Evolutionary conservation across 352 stramenopile genomes (phyloP).

Genomic region (Pythium brachiatum): DNA sequence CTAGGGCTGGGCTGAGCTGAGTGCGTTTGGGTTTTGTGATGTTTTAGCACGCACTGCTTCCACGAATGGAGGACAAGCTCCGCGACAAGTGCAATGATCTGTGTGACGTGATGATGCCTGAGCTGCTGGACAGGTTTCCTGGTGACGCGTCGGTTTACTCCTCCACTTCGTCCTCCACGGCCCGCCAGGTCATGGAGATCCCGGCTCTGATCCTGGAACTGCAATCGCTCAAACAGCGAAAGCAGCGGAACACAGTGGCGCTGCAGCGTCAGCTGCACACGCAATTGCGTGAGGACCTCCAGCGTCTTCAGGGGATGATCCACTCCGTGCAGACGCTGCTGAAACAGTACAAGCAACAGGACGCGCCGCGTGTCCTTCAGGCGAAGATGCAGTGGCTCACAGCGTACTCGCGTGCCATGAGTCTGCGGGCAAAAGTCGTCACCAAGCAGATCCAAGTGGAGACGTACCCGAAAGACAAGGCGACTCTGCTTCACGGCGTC

Average conservation of each 20-base stretch:
- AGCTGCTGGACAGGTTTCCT: conserved; percentile 14
- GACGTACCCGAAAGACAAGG: conserved; percentile 28
- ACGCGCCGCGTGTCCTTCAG: conserved; percentile 31
- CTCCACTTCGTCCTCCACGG: not conserved
- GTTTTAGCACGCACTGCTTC: conserved; percentile 30
- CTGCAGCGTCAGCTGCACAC: conserved; percentile 13
- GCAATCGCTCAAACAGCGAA: conserved; percentile 23
- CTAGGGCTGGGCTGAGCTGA: not conserved
- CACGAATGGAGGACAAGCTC: conserved; percentile 31
- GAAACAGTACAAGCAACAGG: conserved; percentile 32
- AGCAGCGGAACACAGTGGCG: conserved; percentile 7
- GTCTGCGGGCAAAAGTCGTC: conserved; percentile 29
- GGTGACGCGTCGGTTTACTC: not conserved
- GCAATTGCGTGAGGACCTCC: conserved; percentile 25
- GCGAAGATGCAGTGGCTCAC: conserved; percentile 33
- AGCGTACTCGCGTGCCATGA: conserved; percentile 29
- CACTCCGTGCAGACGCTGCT: conserved; percentile 22
- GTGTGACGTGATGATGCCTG: conserved; percentile 34
- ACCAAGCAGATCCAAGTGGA: conserved; percentile 31
- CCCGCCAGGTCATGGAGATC: conserved; percentile 30
- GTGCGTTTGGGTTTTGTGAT: not conserved
- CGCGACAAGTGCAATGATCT: conserved; percentile 30
- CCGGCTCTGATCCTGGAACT: conserved; percentile 35
- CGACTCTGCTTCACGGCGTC: conserved; percentile 19
- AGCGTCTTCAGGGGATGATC: conserved; percentile 28